Percentiles rank a stretch among this genome's conserved stretches.
Evolutionary conservation across 345 rosid species (phyloP).

Genomic region (Limnanthes douglasii): DNA sequence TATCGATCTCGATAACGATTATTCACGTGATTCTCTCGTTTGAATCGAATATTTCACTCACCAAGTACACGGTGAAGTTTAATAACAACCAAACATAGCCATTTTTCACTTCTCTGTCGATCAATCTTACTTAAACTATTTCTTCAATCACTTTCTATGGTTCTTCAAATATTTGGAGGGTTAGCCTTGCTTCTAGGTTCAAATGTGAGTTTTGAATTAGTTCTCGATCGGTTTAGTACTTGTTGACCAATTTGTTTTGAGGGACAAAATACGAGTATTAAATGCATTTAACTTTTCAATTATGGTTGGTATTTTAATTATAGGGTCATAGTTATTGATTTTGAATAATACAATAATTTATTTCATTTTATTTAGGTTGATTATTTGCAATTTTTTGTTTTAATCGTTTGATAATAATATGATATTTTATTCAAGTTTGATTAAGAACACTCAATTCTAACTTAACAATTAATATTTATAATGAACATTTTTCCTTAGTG

Average conservation of each 20-base stretch:
- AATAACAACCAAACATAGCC: conserved; percentile 86
- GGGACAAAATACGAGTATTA: no score
- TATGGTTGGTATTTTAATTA: no score
- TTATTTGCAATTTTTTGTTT: no score
- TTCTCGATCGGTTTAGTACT: conserved; percentile 68
- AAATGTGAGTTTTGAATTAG: conserved; percentile 22
- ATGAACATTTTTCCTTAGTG: conserved; percentile 51
- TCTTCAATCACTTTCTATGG: conserved; percentile 30
- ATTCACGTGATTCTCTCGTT: conserved; percentile 60
- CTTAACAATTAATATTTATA: no score
- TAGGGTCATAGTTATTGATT: no score
- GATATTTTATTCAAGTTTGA: no score
- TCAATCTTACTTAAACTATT: conserved; percentile 23
- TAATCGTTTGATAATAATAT: no score
- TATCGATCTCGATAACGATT: conserved; percentile 44
- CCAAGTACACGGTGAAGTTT: conserved; percentile 46
- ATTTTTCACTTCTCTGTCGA: conserved; percentile 53
- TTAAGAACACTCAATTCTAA: no score
- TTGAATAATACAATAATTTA: no score
- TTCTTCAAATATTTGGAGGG: conserved; percentile 49
- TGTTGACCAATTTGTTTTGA: conserved; percentile 73
- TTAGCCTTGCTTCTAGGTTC: conserved; percentile 39
- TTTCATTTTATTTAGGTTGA: no score
- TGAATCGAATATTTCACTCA: conserved; percentile 24
- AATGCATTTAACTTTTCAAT: no score